These are phyloP conservation scores for Floccularia luteovirens DNA, from an alignment of 768 basidiomycete genomes.

Conservation along the genomic window DNA sequence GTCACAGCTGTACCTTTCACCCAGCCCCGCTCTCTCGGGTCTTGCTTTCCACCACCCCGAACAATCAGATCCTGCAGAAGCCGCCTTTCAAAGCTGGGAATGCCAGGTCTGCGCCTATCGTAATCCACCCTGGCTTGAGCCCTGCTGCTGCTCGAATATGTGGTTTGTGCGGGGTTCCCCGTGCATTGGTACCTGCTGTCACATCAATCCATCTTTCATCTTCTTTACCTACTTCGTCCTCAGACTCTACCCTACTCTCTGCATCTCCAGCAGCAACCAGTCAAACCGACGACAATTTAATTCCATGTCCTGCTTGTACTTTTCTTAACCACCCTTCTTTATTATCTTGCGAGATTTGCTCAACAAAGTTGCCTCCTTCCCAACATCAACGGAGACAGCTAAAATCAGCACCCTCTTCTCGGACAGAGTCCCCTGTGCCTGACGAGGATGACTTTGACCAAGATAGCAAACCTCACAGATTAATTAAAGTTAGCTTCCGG, in stretches of 20 bases:
- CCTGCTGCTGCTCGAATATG: conserved; percentile 66
- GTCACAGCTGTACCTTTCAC: conserved; percentile 67
- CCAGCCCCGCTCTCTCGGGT: conserved; percentile 13
- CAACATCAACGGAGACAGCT: conserved; percentile 23
- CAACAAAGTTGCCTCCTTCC: conserved; percentile 49
- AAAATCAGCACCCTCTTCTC: conserved; percentile 61
- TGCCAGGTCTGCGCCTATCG: conserved; percentile 85
- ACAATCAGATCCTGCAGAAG: conserved; percentile 20
- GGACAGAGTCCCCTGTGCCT: conserved; percentile 46
- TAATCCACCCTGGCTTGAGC: conserved; percentile 72
- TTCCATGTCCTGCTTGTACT: conserved; percentile 83
- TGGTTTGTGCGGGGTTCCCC: conserved; percentile 75
- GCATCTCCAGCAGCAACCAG: conserved; percentile 18
- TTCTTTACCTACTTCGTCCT: conserved; percentile 33
- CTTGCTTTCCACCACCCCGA: conserved; percentile 10
- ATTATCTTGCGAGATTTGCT: conserved; percentile 79
- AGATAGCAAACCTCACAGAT: conserved; percentile 24
- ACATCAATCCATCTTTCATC: conserved; percentile 18
- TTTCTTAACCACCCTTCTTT: conserved; percentile 83
- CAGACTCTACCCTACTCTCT: conserved; percentile 24
- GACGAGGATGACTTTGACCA: conserved; percentile 26
- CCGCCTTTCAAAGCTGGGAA: conserved; percentile 56
- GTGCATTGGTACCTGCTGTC: conserved; percentile 25
- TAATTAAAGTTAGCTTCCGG: conserved; percentile 84
- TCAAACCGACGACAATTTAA: conserved; percentile 19